Evolutionary conservation across 805 yeast species (phyloP), one percentile per base, ranked within the genome.

Genomic region (Lipomyces lipofer): DNA sequence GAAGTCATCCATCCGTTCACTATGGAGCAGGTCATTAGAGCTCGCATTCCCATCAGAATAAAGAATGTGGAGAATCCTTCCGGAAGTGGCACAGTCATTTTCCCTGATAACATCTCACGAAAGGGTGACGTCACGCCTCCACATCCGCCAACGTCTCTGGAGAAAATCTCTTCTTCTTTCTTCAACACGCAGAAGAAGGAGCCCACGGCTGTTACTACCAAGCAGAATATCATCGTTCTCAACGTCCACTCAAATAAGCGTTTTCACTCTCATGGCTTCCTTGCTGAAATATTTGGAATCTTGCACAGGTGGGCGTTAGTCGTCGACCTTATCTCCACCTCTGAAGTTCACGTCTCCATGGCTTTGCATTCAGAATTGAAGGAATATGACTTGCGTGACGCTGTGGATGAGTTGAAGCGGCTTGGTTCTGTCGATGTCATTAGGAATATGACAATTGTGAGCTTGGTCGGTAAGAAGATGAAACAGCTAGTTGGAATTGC

Each of bases 1-100:
- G 99, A 94, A 73, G 99, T 94, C 62, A 94, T 94, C 64, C 99
- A 94, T 68, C 99, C 99, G 2, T 91, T 94, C 76, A 94, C 99
- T 21, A 94, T 94, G 99, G 98, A 92, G 74, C 99, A 94, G 75
- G 99, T 92, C 54, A 94, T 94, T 65, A 83, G 84, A 64, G 97
- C 97, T 22, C 88, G 85, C 68, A 94, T 94, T 68, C 99, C 99
- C 44, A 94, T 94, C 69, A 82, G 97, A 68, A 94, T 94, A 66
- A 94, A 94, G 72, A 94, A 94, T 71, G 99, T 94, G 51, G 91
- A 83, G 71, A 92, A 92, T 71, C 97, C 98, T 48, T 69, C 69
- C n/a, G 98, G 98, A 43, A 79, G 78, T 45, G 99, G 99, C 63
- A 94, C 99, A 15, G 80, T 92, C 59, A 90, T 94, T 40, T 94